Base-by-base conservation (phyloP, 2,329 filamentous ascomycete genomes). In the Rutstroemia sp. region DNA sequence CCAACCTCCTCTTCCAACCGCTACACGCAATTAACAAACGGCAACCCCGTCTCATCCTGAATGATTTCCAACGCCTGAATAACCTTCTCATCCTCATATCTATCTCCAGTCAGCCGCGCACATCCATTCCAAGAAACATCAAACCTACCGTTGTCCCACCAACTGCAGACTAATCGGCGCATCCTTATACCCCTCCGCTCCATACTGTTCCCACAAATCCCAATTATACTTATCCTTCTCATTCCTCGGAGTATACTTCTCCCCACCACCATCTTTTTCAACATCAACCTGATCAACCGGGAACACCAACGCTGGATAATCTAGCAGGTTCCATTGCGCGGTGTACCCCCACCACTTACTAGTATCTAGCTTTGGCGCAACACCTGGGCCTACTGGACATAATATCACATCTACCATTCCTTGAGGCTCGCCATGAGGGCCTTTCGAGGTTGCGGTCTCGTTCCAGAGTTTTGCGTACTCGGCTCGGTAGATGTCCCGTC, bases 311-410 rank as follows among this genome's bases (percentile, higher is more conserved):
- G 75, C 78, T 0, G 85, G 82, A 67, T 86, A 87, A 67, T 89
- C 84, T 1, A 88, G 75, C 44, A 88, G 63, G 65, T 88, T 89
- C 83, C 84, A 88, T 59, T 83, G 78, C 0, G 77, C 72, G 0
- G 83, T 86, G 62, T 88, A 89, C 1, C 77, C 78, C 83, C 83
- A 88, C 73, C 66, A 86, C 64, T 58, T 74, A 70, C 61, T 81
- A 68, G 60, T 82, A 60, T 58, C 71, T 57, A 63, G 69, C 75
- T 59, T 78, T 70, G 75, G 79, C n/a, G 80, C 80, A 2, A 73
- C 73, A 1, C 78, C 76, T 1, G 81, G 80, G 0, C 77, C 79
- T 0, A 75, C 78, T 0, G 84, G 85, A 55, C 79, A 83, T 1
- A 88, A 71, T 37, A 88, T 78, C 0, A 83, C 79, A 66, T 88